A percentile compares a stretch with the other conserved stretches of the same genome.
Evolutionary conservation across 2,329 filamentous ascomycete genomes (phyloP).

Genomic region (Pseudopithomyces chartarum): DNA sequence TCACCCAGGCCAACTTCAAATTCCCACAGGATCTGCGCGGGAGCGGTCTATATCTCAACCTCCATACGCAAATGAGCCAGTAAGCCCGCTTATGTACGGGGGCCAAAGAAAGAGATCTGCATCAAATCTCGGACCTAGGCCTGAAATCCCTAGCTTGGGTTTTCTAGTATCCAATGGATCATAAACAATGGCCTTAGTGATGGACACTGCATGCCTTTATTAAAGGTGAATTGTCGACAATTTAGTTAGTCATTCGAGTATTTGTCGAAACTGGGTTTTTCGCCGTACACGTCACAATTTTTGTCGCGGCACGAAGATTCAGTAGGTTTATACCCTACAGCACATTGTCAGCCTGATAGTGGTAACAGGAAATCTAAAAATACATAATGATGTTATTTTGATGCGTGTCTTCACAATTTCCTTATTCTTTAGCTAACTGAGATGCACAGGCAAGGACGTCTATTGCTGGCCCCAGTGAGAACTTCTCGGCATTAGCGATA

Average conservation of each 20-base stretch:
- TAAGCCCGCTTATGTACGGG: neutral
- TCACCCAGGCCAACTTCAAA: neutral
- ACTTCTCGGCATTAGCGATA: neutral
- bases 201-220: neutral
- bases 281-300: too few species aligned
- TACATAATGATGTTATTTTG: too few species aligned
- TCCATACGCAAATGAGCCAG: neutral
- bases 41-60: constrained; percentile 4
- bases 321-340: too few species aligned
- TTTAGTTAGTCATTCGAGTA: neutral
- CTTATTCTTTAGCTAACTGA: too few species aligned
- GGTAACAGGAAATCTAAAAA: too few species aligned
- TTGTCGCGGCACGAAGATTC: too few species aligned
- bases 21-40: neutral
- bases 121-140: neutral
- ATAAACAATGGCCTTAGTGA: neutral
- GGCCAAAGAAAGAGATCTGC: constrained; percentile 2
- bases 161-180: neutral
- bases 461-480: neutral
- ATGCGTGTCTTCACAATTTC: too few species aligned
- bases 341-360: too few species aligned
- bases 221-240: neutral
- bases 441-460: too few species aligned
- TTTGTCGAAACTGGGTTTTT: neutral
- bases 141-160: neutral